Evolutionary conservation across 164 flowering plant genomes (phyloP), one percentile per base, ranked within the genome.

Genomic region (Sextonia rubra): DNA sequence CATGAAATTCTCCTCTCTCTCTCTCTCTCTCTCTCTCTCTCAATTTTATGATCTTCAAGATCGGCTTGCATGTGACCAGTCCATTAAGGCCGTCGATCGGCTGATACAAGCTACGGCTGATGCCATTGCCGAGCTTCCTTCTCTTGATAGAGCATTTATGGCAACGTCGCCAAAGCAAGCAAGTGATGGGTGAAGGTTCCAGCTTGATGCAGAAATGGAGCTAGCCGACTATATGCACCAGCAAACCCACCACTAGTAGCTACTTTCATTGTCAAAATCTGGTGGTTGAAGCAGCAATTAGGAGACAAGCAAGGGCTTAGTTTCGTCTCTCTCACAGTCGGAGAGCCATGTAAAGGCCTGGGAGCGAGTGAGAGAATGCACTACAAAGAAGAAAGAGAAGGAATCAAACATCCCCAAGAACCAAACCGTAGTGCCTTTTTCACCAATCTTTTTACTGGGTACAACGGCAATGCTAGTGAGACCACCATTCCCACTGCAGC

Each of bases 11-110:
- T n/a, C n/a, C n/a, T n/a, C n/a, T n/a, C n/a, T n/a, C n/a, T 56
- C 79, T 90, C 44, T 87, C 93, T 0, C 91, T 89, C 11, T 77
- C 86, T 15, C 91, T 0, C 93, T 91, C 0, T 87, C 89, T 18
- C 88, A 86, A 70, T 90, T 90, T 78, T 90, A 90, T 56, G 96
- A 90, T 71, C 83, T 90, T 14, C 91, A 88, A 67, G 96, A 89
- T 58, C 85, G 96, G 44, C 71, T 90, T 56, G 91, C 91, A 3
- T 87, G 78, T 52, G 96, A 92, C 71, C 98, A 94, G 73, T 97
- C 97, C 0, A 94, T 97, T 68, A 94, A 94, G 81, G 98, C 97
- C 1, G 96, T 94, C n/a, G 98, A 94, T 69, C 92, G 98, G 98
- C 77, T 94, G 26, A 89, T 94, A 3, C 86, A 88, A 74, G 89